Percentiles rank a stretch among this genome's conserved stretches.
Conservation (phyloP, 805 yeast genomes). For the Wickerhamomyces hampshirensis region DNA sequence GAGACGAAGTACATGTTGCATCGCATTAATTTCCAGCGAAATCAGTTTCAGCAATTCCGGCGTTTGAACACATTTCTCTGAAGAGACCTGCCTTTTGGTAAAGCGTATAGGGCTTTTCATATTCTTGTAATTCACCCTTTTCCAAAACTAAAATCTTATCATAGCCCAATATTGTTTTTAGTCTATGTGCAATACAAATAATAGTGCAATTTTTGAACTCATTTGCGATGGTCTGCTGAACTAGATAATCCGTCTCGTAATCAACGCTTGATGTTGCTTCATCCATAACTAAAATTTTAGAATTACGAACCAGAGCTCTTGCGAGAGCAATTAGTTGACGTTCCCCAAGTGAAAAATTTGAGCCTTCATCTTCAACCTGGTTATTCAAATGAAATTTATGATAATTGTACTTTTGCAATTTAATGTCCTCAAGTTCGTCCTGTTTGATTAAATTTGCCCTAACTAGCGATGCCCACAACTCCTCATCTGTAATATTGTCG, state of each 20-base stretch:
- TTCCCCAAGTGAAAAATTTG: conserved; percentile 64
- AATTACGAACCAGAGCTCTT: conserved; percentile 71
- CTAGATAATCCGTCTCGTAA: conserved; percentile 77
- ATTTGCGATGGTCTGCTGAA: conserved; percentile 71
- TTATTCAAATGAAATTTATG: conserved; percentile 56
- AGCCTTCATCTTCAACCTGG: conserved; percentile 57
- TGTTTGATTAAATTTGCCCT: conserved; percentile 50
- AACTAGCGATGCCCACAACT: conserved; percentile 54
- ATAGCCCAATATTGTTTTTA: conserved; percentile 67
- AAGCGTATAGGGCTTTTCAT: conserved; percentile 54
- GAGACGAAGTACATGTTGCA: no score
- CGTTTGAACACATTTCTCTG: conserved; percentile 53
- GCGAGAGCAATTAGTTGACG: conserved; percentile 74
- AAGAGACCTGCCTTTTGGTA: conserved; percentile 43
- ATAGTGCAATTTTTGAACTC: conserved; percentile 72
- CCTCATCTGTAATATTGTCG: conserved; percentile 41
- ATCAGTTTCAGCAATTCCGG: conserved; percentile 35
- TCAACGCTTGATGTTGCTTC: conserved; percentile 83
- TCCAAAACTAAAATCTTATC: conserved; percentile 70
- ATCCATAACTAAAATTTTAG: conserved; percentile 74
- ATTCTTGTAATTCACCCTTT: conserved; percentile 58
- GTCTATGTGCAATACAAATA: conserved; percentile 83
- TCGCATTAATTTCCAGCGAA: conserved; percentile 19
- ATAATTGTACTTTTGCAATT: conserved; percentile 22
- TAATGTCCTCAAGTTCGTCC: conserved; percentile 22